phyloP scores from a whole-genome alignment of 805 yeast genomes.

The Clavispora vitiphila region DNA sequence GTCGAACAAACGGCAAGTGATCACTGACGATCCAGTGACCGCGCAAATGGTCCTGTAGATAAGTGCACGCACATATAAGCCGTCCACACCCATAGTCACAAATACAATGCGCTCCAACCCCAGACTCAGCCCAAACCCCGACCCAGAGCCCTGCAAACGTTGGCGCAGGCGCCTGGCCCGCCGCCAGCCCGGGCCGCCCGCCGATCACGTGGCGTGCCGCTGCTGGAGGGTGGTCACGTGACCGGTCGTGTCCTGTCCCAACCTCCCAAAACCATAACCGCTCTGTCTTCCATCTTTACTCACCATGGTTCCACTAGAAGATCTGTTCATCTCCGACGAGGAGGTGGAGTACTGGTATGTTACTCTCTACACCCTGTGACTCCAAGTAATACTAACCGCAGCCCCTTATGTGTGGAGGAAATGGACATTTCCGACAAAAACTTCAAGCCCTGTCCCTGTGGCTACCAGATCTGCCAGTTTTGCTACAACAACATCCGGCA shows the following conservation, averaged over 20 bases:
- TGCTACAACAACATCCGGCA: conserved; percentile 95
- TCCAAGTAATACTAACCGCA: conserved; percentile 18
- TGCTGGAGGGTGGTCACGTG: too few species aligned
- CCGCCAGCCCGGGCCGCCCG: not conserved
- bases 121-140: too few species aligned
- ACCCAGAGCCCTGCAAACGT: too few species aligned
- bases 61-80: too few species aligned
- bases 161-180: too few species aligned
- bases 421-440: conserved; percentile 95
- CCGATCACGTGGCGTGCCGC: too few species aligned
- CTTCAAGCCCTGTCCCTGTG: conserved; percentile 99
- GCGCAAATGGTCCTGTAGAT: too few species aligned
- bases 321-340: conserved; percentile 60
- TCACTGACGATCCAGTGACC: too few species aligned
- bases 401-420: conserved; percentile 97
- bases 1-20: too few species aligned
- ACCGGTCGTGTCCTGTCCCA: not conserved
- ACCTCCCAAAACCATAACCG: not conserved
- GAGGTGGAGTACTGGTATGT: conserved; percentile 71
- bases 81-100: too few species aligned
- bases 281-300: too few species aligned
- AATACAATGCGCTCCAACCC: too few species aligned
- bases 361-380: not conserved
- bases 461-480: conserved; percentile 96
- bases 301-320: conserved; percentile 15